These are phyloP conservation scores for Leptographium procerum DNA, from an alignment of 2,329 filamentous ascomycete genomes.

Conservation along the genomic window DNA sequence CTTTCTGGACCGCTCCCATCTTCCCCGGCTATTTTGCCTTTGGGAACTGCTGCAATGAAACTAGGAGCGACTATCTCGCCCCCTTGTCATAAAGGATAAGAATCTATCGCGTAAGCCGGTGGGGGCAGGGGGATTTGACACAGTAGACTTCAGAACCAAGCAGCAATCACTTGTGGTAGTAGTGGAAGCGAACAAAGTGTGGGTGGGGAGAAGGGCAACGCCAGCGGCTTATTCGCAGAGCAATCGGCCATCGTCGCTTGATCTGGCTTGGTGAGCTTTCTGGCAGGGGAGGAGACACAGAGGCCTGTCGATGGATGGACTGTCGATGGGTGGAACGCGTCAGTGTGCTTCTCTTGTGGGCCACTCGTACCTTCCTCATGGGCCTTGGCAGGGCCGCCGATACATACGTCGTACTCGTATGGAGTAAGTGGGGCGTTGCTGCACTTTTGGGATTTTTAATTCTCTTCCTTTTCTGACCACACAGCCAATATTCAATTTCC, in stretches of 20 bases:
- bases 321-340: too few species aligned
- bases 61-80: too few species aligned
- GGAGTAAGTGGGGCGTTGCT: neutral
- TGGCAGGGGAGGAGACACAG: neutral
- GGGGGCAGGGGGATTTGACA: neutral
- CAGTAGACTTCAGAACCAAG: too few species aligned
- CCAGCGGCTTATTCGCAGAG: neutral
- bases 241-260: neutral
- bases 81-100: too few species aligned
- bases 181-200: neutral
- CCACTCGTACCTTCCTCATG: neutral
- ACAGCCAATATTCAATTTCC: neutral
- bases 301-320: neutral
- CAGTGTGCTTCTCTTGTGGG: neutral
- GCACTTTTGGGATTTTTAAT: neutral
- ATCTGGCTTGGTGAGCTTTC: neutral
- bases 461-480: neutral
- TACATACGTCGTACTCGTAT: too few species aligned
- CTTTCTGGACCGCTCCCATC: neutral
- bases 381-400: too few species aligned
- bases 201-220: neutral
- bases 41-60: neutral
- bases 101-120: neutral
- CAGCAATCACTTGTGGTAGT: too few species aligned
- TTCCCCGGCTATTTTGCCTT: neutral